Conservation (phyloP, 345 rosid genomes). For the Atalantia buxifolia region DNA sequence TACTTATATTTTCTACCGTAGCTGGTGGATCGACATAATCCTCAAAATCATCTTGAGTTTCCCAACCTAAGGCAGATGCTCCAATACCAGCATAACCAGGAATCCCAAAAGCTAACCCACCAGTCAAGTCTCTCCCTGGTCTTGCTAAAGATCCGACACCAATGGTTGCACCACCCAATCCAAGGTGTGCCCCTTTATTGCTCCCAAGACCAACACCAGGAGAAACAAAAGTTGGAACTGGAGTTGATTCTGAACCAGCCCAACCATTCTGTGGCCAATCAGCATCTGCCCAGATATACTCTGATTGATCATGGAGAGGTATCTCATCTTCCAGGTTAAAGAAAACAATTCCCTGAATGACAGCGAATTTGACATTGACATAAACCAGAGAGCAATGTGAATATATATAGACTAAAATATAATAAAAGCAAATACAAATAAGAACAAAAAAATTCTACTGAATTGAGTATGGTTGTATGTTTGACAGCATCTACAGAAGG, state of each 20-base stretch:
- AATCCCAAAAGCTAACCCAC: constrained; percentile 54
- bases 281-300: constrained; percentile 70
- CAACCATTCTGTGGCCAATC: constrained; percentile 91
- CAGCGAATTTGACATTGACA: constrained; percentile 19
- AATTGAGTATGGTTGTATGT: neutral
- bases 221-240: constrained; percentile 68
- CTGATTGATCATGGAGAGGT: constrained; percentile 36
- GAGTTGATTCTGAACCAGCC: constrained; percentile 78
- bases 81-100: constrained; percentile 65
- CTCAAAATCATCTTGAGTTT: constrained; percentile 68
- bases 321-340: constrained; percentile 53
- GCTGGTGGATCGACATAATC: constrained; percentile 72
- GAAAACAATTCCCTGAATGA: constrained; percentile 74
- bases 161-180: constrained; percentile 71
- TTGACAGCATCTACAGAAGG: neutral
- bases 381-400: neutral
- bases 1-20: constrained; percentile 59
- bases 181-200: constrained; percentile 71
- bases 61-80: constrained; percentile 80
- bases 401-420: neutral
- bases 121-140: constrained; percentile 47
- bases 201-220: constrained; percentile 72
- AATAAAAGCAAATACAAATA: neutral
- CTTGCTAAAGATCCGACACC: constrained; percentile 47
- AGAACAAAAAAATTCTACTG: neutral